Evolutionary conservation across 1,284 basidiomycete species (phyloP).

Genomic region (Stygiomarasmius scandens): DNA sequence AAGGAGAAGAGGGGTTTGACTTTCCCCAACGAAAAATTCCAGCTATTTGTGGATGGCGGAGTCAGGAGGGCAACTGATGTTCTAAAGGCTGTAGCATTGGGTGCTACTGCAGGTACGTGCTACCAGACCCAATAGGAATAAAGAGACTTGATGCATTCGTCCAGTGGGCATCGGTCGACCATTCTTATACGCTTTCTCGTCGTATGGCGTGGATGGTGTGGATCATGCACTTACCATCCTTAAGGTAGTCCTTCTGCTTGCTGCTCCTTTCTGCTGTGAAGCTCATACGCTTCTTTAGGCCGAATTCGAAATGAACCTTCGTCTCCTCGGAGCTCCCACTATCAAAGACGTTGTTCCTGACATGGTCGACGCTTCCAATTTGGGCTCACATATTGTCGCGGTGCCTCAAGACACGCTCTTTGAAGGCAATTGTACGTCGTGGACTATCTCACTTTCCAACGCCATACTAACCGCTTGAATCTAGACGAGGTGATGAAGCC

Average conservation of each 20-base stretch:
- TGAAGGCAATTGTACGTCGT: conserved; percentile 72
- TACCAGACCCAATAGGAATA: conserved; percentile 6
- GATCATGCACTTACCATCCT: conserved; percentile 79
- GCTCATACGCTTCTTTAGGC: conserved; percentile 58
- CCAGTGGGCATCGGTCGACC: conserved; percentile 80
- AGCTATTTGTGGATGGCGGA: conserved; percentile 92
- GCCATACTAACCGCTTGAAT: too few species aligned
- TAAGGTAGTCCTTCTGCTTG: conserved; percentile 47
- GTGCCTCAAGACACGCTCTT: conserved; percentile 77
- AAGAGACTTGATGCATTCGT: not conserved
- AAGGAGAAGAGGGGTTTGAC: conserved; percentile 63
- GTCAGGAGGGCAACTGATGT: conserved; percentile 91
- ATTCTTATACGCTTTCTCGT: conserved; percentile 87
- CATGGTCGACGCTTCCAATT: conserved; percentile 85
- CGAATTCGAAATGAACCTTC: conserved; percentile 91
- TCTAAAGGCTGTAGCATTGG: conserved; percentile 89
- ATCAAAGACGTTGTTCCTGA: conserved; percentile 74
- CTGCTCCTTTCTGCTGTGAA: not conserved
- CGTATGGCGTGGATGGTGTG: conserved; percentile 85
- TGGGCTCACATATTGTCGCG: conserved; percentile 62
- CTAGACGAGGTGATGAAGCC: conserved; percentile 52
- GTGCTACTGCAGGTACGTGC: conserved; percentile 79
- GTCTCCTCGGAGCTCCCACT: conserved; percentile 75
- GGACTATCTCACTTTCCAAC: conserved; percentile 10
- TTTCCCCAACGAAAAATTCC: conserved; percentile 76